Evolutionary conservation across 2,329 filamentous ascomycete species (phyloP), one percentile per base, ranked within the genome.

Genomic region (Apiospora aurea): DNA sequence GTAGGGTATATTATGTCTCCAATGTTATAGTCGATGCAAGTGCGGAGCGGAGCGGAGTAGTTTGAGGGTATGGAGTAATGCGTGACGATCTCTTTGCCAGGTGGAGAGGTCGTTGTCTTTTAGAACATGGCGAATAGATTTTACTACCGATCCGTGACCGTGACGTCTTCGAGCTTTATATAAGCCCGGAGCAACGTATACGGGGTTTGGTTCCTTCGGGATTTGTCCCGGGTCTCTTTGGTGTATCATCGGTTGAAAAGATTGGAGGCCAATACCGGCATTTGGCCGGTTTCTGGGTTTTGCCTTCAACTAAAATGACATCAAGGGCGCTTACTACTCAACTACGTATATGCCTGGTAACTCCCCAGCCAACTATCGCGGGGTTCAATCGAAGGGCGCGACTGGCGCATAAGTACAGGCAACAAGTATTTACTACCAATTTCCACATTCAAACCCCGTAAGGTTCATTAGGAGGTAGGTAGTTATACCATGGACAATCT

Each of bases 41-140:
- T 38, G 51, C 26, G 53, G 53, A 49, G 46, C 46, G 46, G 53
- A 34, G 53, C 13, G 24, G 51, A 21, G 26, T 16, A 21, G 16
- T 38, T 61, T 21, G 16, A 61, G 21, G 8, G 10, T 10, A 21
- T 34, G 10, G 3, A 34, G 18, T 61, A 38, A 29, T 38, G 26
- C 8, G 16, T 38, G 18, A 11, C 34, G 14, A 34, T 38, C 34
- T 10, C 53, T 38, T 34, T 61, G 26, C 16, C 16, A 21, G 34
- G 53, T 61, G 29, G 53, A 61, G 29, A 34, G 53, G 34, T 16
- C 53, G 53, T 38, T 64, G n/a, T 64, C 57, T 34, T 64, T n/a
- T 34, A 64, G 29, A 61, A 21, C 21, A 8, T 29, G 26, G 2
- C 26, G 10, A 14, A n/a, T 24, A 7, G 24, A 21, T 57, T 21